phyloP scores from a whole-genome alignment of 768 basidiomycete genomes.

The Leucocoprinus birnbaumii region DNA sequence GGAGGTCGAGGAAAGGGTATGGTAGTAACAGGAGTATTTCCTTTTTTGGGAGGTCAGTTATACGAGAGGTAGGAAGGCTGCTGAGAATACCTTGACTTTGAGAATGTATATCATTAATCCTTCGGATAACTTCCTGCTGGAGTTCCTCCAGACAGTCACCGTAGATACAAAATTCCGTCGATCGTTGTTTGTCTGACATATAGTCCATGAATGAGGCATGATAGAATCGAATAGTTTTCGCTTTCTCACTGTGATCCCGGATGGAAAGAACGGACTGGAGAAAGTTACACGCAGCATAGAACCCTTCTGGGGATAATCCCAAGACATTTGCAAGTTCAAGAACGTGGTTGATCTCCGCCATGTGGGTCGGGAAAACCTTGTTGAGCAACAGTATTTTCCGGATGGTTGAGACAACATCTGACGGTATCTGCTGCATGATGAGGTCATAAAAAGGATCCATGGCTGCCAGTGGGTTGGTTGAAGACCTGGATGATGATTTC shows the following conservation, averaged over 20 bases:
- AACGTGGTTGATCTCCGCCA: too few relatives aligned
- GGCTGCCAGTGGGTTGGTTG: not conserved
- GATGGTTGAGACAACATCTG: not conserved
- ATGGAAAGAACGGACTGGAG: not conserved
- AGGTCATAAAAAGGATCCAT: not conserved
- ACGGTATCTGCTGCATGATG: not conserved
- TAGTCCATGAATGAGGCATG: conserved; percentile 4
- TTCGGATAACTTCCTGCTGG: not conserved
- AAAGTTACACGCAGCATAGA: not conserved
- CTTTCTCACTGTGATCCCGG: too few relatives aligned
- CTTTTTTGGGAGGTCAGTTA: too few relatives aligned
- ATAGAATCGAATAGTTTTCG: not conserved
- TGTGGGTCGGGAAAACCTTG: too few relatives aligned
- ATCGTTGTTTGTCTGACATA: not conserved
- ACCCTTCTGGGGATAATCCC: not conserved
- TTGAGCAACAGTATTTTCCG: not conserved
- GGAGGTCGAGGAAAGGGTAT: too few relatives aligned
- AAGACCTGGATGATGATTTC: too few relatives aligned
- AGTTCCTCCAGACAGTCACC: too few relatives aligned
- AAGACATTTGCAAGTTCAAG: not conserved
- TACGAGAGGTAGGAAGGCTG: too few relatives aligned
- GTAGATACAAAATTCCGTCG: too few relatives aligned
- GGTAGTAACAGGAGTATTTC: too few relatives aligned
- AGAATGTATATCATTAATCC: too few relatives aligned
- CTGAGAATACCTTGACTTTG: too few relatives aligned